A percentile compares a stretch with the other conserved stretches of the same genome.
Conservation (phyloP, 805 yeast genomes). For the Nakazawaea wickerhamii region DNA sequence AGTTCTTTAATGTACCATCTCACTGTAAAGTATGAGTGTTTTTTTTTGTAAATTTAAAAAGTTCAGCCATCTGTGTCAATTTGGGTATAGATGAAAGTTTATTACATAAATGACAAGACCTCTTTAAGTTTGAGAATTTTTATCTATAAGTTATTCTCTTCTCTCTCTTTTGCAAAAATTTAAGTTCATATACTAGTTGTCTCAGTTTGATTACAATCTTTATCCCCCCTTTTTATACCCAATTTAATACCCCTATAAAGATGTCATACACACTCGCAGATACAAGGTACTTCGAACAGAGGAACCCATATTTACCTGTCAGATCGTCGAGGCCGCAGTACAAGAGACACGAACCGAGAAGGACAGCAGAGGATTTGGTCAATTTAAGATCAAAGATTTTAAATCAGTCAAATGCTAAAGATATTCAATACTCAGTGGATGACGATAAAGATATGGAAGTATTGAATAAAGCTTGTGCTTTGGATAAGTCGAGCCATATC, state of each 20-base stretch:
- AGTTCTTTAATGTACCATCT: no score
- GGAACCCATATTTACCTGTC: no score
- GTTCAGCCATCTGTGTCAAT: slow-evolving; percentile 3
- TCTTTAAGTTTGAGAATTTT: no score
- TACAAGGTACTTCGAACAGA: neutral
- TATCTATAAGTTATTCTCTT: neutral
- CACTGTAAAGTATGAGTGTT: neutral
- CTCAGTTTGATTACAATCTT: no score
- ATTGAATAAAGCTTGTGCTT: slow-evolving; percentile 36
- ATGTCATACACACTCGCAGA: neutral
- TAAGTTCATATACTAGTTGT: no score
- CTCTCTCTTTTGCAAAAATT: neutral
- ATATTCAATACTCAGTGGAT: neutral
- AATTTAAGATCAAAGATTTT: neutral
- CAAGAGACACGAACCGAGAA: neutral
- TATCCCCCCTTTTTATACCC: neutral
- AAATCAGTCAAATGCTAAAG: neutral
- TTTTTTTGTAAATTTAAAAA: neutral
- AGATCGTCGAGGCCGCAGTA: no score
- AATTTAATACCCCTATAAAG: neutral
- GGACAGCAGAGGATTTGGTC: neutral
- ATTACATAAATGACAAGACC: no score
- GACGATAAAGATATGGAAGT: slow-evolving; percentile 3
- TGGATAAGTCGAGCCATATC: slow-evolving; percentile 29
- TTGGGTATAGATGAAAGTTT: neutral